Percentiles rank a stretch among this genome's conserved stretches.
Conservation (phyloP, 495 filamentous ascomycete species). For the Hypoxylon trugodes region DNA sequence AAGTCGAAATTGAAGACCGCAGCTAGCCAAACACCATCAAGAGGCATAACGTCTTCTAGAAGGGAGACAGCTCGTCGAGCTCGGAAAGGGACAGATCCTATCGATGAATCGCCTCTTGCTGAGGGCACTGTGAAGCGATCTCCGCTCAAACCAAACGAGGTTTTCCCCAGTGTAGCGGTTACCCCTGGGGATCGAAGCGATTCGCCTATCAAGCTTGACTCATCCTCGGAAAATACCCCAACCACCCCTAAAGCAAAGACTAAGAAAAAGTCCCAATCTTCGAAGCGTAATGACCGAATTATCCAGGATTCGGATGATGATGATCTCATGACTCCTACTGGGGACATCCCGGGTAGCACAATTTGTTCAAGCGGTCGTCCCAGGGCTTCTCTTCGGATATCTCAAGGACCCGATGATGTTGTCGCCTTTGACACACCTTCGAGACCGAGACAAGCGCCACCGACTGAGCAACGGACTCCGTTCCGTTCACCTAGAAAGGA, state of each 20-base stretch:
- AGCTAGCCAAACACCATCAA: conserved; percentile 23
- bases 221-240: conserved; percentile 6
- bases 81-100: conserved; percentile 9
- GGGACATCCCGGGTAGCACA: conserved; percentile 24
- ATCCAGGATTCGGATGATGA: conserved; percentile 64
- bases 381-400: conserved; percentile 20
- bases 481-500: conserved; percentile 34
- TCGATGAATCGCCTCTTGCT: conserved; percentile 9
- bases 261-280: neutral
- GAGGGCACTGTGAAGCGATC: conserved; percentile 29
- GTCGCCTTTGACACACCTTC: conserved; percentile 37
- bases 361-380: conserved; percentile 25
- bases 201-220: neutral
- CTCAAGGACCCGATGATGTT: conserved; percentile 24
- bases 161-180: neutral
- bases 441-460: conserved; percentile 17
- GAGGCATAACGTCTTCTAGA: conserved; percentile 13
- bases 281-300: conserved; percentile 36
- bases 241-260: conserved; percentile 21
- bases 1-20: conserved; percentile 42
- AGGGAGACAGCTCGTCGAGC: conserved; percentile 10
- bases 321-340: conserved; percentile 40
- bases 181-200: neutral
- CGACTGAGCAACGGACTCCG: conserved; percentile 22
- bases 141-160: conserved; percentile 22